Percentiles rank a stretch among this genome's conserved stretches.
These are phyloP conservation scores for Gnaphalium uliginosum DNA, from an alignment of 129 eudicot genomes.

Conservation along the genomic window DNA sequence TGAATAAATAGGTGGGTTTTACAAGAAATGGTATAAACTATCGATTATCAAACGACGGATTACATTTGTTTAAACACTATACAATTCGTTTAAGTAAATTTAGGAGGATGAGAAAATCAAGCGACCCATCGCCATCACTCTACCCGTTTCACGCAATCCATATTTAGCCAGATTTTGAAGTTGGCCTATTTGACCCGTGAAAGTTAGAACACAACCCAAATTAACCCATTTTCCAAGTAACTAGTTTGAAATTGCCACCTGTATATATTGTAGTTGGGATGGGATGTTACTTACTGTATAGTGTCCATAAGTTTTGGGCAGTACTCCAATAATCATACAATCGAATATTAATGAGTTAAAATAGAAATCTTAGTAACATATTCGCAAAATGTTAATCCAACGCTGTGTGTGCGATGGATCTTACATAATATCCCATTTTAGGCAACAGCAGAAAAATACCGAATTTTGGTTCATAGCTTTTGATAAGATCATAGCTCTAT, in stretches of 20 bases:
- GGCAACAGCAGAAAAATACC: slow-evolving; percentile 26
- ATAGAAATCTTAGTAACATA: neutral
- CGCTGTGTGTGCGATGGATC: neutral
- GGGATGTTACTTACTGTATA: neutral
- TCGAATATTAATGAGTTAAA: neutral
- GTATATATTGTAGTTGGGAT: no score
- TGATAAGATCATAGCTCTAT: neutral
- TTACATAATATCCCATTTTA: neutral
- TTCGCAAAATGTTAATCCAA: neutral
- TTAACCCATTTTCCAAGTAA: neutral
- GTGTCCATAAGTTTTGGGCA: neutral
- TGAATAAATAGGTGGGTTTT: slow-evolving; percentile 17
- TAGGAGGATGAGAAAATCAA: no score
- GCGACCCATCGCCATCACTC: no score
- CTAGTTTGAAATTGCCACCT: no score
- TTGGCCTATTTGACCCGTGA: neutral
- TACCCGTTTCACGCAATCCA: neutral
- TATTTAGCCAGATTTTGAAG: neutral
- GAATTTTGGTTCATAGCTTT: neutral
- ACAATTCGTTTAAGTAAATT: neutral
- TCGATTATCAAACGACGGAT: slow-evolving; percentile 4
- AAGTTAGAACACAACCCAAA: neutral
- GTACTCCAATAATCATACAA: neutral
- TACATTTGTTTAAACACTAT: neutral
- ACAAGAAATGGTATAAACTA: slow-evolving; percentile 5